Evolutionary conservation across 2,329 filamentous ascomycete species (phyloP), one percentile per base, ranked within the genome.

Genomic region (Ramichloridium luteum): DNA sequence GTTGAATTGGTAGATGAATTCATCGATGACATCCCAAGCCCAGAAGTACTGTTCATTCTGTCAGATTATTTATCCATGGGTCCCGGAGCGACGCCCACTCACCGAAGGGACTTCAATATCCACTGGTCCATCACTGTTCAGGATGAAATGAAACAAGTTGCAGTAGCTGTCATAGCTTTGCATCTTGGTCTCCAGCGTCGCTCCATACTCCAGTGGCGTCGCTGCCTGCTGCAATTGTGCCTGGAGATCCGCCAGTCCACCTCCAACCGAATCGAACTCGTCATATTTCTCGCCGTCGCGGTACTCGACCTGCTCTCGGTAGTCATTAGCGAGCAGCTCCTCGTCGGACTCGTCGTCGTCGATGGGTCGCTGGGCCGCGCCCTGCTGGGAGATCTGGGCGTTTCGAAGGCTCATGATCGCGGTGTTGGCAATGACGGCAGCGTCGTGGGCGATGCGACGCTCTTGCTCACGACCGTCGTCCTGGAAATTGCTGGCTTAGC

Each of bases 1-100:
- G 71, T 98, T 94, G 72, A 98, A 98, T 62, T 98, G 90, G 70
- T 98, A 98, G 65, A 98, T 96, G 68, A 98, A 98, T 64, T 98
- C 90, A 61, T 98, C 90, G 64, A 98, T 94, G 48, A 96, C 88
- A 60, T 98, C 90, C 90, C 90, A 98, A 25, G 90, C 90, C 90
- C 90, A 98, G 68, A 88, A 94, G 67, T 93, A 92, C 84, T 96
- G 37, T n/a, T n/a, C n/a, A n/a, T n/a, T n/a, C n/a, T n/a, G n/a
- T n/a, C n/a, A n/a, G n/a, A n/a, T n/a, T n/a, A n/a, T n/a, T n/a
- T n/a, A n/a, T n/a, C n/a, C n/a, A n/a, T n/a, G n/a, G n/a, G n/a
- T n/a, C n/a, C n/a, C n/a, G n/a, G n/a, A n/a, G n/a, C n/a, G n/a
- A n/a, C n/a, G n/a, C n/a, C n/a, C n/a, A 72, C 82, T 65, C 70